Percentiles rank a stretch among this genome's conserved stretches.
Conservation (phyloP, 1,284 basidiomycete species). For the Boletus smithii region DNA sequence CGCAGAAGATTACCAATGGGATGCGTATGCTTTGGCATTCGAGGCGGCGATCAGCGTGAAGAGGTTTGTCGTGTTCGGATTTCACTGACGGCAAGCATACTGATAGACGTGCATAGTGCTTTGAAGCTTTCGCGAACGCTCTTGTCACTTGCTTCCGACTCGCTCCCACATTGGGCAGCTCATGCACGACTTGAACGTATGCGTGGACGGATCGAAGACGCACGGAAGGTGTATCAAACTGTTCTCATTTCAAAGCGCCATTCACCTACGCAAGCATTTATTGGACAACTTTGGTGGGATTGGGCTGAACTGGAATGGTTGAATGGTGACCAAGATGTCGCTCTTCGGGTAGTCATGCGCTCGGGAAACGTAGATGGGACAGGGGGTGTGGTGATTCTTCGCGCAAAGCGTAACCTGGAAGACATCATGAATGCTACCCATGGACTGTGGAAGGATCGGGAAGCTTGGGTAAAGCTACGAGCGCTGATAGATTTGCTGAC, state of each 20-base stretch:
- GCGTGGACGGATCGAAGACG: slow-evolving; percentile 67
- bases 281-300: slow-evolving; percentile 72
- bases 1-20: slow-evolving; percentile 58
- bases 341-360: slow-evolving; percentile 52
- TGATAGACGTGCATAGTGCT: slow-evolving; percentile 46
- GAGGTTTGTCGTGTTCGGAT: slow-evolving; percentile 40
- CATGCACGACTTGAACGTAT: slow-evolving; percentile 80
- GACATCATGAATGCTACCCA: slow-evolving; percentile 39
- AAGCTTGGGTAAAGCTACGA: slow-evolving; percentile 60
- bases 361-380: slow-evolving; percentile 50
- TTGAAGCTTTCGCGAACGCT: slow-evolving; percentile 70
- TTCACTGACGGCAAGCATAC: slow-evolving; percentile 3
- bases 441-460: slow-evolving; percentile 50
- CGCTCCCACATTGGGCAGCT: slow-evolving; percentile 72
- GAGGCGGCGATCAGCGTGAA: slow-evolving; percentile 63
- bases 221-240: slow-evolving; percentile 81
- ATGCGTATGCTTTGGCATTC: slow-evolving; percentile 60
- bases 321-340: slow-evolving; percentile 47
- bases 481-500: slow-evolving; percentile 64
- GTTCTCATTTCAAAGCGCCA: slow-evolving; percentile 48
- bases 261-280: slow-evolving; percentile 33
- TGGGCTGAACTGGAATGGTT: slow-evolving; percentile 92
- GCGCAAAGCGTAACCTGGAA: slow-evolving; percentile 57
- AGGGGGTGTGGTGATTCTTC: slow-evolving; percentile 51
- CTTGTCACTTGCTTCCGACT: slow-evolving; percentile 61